Evolutionary conservation across 2,329 filamentous ascomycete species (phyloP).

Genomic region (Penicillium oxalicum): DNA sequence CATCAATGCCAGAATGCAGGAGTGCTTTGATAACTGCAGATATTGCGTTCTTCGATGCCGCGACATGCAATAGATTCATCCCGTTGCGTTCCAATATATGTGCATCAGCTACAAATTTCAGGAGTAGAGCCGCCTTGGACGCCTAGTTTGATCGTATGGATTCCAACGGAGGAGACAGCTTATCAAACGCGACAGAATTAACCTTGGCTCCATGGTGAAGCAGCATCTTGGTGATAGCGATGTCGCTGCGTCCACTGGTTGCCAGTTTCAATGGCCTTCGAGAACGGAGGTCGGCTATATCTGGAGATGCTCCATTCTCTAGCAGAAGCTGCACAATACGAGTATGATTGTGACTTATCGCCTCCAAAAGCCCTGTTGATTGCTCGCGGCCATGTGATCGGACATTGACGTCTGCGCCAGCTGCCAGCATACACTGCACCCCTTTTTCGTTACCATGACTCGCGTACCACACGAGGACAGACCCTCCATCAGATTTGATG

Average conservation of each 20-base stretch:
- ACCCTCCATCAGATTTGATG: slow-evolving; percentile 6
- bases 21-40: slow-evolving; percentile 4
- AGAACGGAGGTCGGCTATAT: slow-evolving; percentile 3
- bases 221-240: slow-evolving; percentile 7
- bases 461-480: slow-evolving; percentile 10
- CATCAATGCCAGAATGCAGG: slow-evolving; percentile 1
- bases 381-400: slow-evolving; percentile 2
- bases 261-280: slow-evolving; percentile 5
- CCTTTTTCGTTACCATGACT: slow-evolving; percentile 5
- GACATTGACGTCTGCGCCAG: slow-evolving; percentile 8
- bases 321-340: slow-evolving; percentile 6
- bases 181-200: slow-evolving; percentile 3
- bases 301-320: slow-evolving; percentile 5
- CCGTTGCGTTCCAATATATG: background rate
- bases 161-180: slow-evolving; percentile 2
- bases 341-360: slow-evolving; percentile 1
- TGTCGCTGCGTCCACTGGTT: slow-evolving; percentile 1
- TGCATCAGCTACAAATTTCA: background rate
- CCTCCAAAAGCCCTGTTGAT: slow-evolving; percentile 6
- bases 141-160: slow-evolving; percentile 6
- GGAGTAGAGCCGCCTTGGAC: slow-evolving; percentile 4
- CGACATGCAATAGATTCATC: slow-evolving; percentile 1
- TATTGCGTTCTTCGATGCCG: slow-evolving; percentile 1
- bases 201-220: slow-evolving; percentile 3
- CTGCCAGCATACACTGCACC: slow-evolving; percentile 8